Evolutionary conservation across 805 yeast genomes (phyloP).

Genomic region (Cyberlindnera americana): DNA sequence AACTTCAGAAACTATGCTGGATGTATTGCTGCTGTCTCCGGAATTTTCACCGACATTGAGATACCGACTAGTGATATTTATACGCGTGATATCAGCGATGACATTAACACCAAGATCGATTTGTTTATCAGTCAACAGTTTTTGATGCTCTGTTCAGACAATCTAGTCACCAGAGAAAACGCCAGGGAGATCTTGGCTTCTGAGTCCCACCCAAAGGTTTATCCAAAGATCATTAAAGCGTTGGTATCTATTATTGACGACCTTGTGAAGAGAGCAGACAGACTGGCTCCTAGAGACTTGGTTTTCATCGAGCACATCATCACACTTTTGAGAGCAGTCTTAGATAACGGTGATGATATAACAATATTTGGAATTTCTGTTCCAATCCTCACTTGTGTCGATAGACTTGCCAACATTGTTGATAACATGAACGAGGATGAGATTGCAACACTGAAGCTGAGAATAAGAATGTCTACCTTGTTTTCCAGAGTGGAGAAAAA

Average conservation of each 20-base stretch:
- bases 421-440: conserved; percentile 14
- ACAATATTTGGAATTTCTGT: conserved; percentile 33
- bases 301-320: conserved; percentile 47
- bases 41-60: conserved; percentile 46
- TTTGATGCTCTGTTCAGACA: conserved; percentile 43
- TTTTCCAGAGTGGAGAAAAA: conserved; percentile 34
- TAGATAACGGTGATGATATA: conserved; percentile 32
- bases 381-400: conserved; percentile 28
- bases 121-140: conserved; percentile 51
- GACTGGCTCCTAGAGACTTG: conserved; percentile 29
- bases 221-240: conserved; percentile 44
- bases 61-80: conserved; percentile 11
- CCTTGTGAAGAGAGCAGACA: conserved; percentile 23
- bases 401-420: conserved; percentile 18
- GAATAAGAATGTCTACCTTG: conserved; percentile 41
- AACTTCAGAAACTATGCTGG: conserved; percentile 69
- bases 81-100: conserved; percentile 25
- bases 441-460: conserved; percentile 31
- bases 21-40: conserved; percentile 65
- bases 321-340: conserved; percentile 40
- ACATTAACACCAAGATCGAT: conserved; percentile 37
- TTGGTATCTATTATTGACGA: conserved; percentile 37
- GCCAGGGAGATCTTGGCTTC: conserved; percentile 67
- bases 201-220: conserved; percentile 59
- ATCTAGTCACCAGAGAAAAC: conserved; percentile 59